These are phyloP conservation scores for Colletotrichum brevisporum DNA, from an alignment of 2,329 filamentous ascomycete species.

Conservation along the genomic window DNA sequence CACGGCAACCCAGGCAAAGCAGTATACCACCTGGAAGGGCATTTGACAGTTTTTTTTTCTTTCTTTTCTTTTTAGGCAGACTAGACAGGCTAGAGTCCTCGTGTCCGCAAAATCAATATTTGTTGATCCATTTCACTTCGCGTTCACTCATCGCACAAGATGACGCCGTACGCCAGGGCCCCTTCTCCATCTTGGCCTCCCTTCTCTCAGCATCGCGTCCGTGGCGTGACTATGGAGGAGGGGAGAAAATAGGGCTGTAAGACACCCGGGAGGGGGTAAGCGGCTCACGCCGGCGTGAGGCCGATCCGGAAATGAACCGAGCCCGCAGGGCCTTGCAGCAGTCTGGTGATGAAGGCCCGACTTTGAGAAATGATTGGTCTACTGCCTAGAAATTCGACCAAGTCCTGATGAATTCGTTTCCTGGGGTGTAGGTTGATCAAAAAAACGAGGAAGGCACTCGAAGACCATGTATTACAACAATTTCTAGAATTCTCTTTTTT, in stretches of 20 bases:
- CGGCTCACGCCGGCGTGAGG: constrained; percentile 53
- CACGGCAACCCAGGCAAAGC: constrained; percentile 13
- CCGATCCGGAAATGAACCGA: constrained; percentile 62
- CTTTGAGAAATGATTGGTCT: constrained; percentile 4
- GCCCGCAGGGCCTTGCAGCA: constrained; percentile 62
- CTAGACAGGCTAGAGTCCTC: not conserved
- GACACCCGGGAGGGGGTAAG: constrained; percentile 55
- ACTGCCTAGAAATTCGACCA: not conserved
- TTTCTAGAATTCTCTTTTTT: no score
- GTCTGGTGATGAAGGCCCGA: constrained; percentile 57
- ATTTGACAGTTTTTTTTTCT: not conserved
- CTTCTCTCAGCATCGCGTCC: constrained; percentile 52
- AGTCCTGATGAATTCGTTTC: not conserved
- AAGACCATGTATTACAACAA: no score
- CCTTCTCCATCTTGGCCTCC: constrained; percentile 9
- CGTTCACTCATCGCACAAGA: constrained; percentile 12
- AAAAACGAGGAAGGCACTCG: no score
- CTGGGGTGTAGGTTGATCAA: no score
- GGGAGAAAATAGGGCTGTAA: constrained; percentile 47
- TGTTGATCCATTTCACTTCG: not conserved
- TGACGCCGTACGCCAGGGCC: constrained; percentile 1
- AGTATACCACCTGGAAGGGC: constrained; percentile 29
- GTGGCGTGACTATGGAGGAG: constrained; percentile 53
- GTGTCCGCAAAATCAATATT: not conserved
- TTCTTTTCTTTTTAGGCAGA: constrained; percentile 1